These are phyloP conservation scores for Camellia sinensis DNA, from an alignment of 148 eudicot species.

Conservation along the genomic window DNA sequence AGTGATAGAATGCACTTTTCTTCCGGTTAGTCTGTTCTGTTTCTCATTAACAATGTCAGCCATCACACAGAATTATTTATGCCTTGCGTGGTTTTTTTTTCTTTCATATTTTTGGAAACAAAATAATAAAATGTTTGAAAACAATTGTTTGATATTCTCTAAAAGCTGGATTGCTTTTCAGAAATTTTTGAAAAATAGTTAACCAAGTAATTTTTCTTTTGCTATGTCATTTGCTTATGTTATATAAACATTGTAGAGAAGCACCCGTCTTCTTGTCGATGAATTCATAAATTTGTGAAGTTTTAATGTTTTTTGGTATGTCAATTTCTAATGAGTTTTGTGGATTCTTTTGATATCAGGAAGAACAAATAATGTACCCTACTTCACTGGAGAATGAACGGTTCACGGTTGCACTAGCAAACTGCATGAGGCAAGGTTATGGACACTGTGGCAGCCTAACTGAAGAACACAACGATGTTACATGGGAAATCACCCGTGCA, in stretches of 20 bases:
- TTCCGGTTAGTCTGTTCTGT: background rate
- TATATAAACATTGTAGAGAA: background rate
- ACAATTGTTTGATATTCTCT: no score
- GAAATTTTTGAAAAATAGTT: no score
- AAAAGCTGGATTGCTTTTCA: no score
- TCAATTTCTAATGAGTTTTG: slow-evolving; percentile 1
- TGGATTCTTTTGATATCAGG: slow-evolving; percentile 39
- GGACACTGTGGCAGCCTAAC: slow-evolving; percentile 29
- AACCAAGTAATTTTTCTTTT: no score
- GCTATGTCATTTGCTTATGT: no score
- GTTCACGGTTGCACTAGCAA: slow-evolving; percentile 66
- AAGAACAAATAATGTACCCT: slow-evolving; percentile 88
- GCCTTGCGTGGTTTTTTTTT: background rate
- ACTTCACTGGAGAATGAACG: slow-evolving; percentile 73
- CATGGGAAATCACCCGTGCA: slow-evolving; percentile 85
- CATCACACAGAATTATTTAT: background rate
- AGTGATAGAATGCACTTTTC: background rate
- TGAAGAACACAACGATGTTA: slow-evolving; percentile 36
- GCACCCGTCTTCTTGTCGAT: background rate
- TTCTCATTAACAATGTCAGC: background rate
- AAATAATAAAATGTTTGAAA: no score
- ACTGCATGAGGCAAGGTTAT: slow-evolving; percentile 43
- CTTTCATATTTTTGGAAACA: no score
- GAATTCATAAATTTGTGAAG: background rate
- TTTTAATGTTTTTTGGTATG: background rate